Evolutionary conservation across 2,329 filamentous ascomycete genomes (phyloP), one percentile per base, ranked within the genome.

Genomic region (Aureobasidium subglaciale): DNA sequence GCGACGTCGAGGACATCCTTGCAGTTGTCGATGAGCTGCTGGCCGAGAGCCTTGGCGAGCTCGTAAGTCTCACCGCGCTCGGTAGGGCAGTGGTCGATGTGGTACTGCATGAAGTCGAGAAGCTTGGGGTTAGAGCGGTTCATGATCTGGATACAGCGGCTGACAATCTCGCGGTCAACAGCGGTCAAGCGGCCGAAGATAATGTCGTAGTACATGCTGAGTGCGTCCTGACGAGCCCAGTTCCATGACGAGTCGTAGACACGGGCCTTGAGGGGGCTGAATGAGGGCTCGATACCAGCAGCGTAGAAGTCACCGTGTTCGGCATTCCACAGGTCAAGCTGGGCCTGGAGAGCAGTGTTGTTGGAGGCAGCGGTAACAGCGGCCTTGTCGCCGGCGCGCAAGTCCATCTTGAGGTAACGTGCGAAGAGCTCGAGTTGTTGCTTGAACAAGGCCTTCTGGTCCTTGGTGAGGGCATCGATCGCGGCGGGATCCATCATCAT

Each of bases 401-500:
- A 84, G 67, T 99, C 93, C 78, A 97, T 87, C 78, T 99, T 97
- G 63, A 99, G 81, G 71, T 99, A 99, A 64, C 92, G 83, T 5
- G 93, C 93, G 63, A 95, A 88, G 18, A 96, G 80, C 76, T 99
- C 93, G 24, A 99, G 82, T 71, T 99, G 93, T 70, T 99, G 92
- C 80, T 97, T 97, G 84, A 97, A 97, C 1, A 99, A 80, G 24
- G 90, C 87, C 61, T 87, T 85, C 73, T 99, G 93, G 68, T 97
- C 93, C 72, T 97, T 97, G 67, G 93, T 99, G 54, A 99, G 80
- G 13, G 93, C 93, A 70, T 99, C 93, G 61, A 99, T 86, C 53
- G 93, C 93, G 35, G 92, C 93, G 8, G 93, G 93, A 67, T 99
- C 93, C 91, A 99, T 97, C 89, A 99, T 96, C 93, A 99, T 97